Evolutionary conservation across 2,329 filamentous ascomycete genomes (phyloP), one percentile per base, ranked within the genome.

Genomic region (Epichloe scottii): DNA sequence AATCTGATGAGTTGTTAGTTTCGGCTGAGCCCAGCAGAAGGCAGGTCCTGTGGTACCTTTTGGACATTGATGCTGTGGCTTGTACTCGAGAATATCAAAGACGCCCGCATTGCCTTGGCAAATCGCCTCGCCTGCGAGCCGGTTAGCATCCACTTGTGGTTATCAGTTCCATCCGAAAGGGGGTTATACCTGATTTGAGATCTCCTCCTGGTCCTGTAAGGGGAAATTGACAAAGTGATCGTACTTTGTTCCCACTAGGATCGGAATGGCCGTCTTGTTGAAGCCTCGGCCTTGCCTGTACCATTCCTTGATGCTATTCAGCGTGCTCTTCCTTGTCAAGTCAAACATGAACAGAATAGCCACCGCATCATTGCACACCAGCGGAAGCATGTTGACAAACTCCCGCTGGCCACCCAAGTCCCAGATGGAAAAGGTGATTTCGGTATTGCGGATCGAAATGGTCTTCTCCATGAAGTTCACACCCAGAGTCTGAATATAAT

Each of bases 391-490:
- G 74, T 98, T 98, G 70, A 98, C 93, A 64, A 98, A 98, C 71
- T 98, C 93, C 64, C 93, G 85, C 74, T 98, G 93, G 58, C 93
- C 93, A 60, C 93, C 93, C 51, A 98, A 72, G 74, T 98, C 93
- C 93, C 93, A 98, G 65, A 98, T 98, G 55, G 89, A 95, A 71
- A 98, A 98, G 42, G 93, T 98, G 68, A 98, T 98, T 71, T 98
- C 93, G 15, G 93, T 98, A 71, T 98, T 98, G 55, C 93, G 87
- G 69, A 98, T 98, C 56, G 89, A 95, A 65, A 98, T 98, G 37
- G 93, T 98, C 78, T 98, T 98, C 69, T 98, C 93, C 93, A 98
- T 98, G 71, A 98, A 98, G 70, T 98, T 98, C 70, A 98, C 93
- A 59, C 93, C 93, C 43, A 98, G 74, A 21, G 93, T 98, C 71